Base-by-base conservation (phyloP, 345 rosid genomes). In the thale cress (Arabidopsis thaliana) region DNA sequence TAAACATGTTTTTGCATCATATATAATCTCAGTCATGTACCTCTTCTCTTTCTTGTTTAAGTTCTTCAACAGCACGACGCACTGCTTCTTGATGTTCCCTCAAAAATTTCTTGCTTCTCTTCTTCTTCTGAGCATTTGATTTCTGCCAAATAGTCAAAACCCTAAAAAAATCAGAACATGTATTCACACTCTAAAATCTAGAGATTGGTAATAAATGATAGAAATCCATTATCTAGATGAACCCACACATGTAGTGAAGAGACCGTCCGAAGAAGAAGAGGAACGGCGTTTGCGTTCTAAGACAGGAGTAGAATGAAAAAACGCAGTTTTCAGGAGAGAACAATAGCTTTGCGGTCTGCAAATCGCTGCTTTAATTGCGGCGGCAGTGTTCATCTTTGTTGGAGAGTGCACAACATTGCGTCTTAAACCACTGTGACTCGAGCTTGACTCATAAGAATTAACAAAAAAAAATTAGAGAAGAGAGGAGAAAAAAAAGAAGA, bases 301-400 rank as follows among this genome's bases (percentile, higher is more conserved):
- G 45, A 86, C 85, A 2, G 89, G 81, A n/a, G 92, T 86, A 58
- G 88, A 82, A 63, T 87, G 92, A 10, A 89, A 85, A 44, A 85
- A 71, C 58, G 80, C 82, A 33, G 81, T 65, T 41, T 77, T 77
- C 32, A 71, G 59, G 2, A 46, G 34, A 36, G 28, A 58, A 30
- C 28, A n/a, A 59, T 59, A 37, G 78, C 45, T 75, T 61, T 84
- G 83, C 32, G 78, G 84, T 44, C 63, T 80, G 9, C 53, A 78
- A 71, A 82, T 45, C 52, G 82, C 81, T 23, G 84, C 68, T 80
- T 74, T 85, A n/a, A 60, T 30, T 6, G 67, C 49, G 3, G 67
- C 49, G 3, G 25, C 34, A 25, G 68, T 55, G 55, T 79, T 84
- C 89, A 83, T 85, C 46, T 25, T 69, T 61, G 22, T 50, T 1